Evolutionary conservation across 148 eudicot genomes (phyloP).

Genomic region (Nyssa sinensis): DNA sequence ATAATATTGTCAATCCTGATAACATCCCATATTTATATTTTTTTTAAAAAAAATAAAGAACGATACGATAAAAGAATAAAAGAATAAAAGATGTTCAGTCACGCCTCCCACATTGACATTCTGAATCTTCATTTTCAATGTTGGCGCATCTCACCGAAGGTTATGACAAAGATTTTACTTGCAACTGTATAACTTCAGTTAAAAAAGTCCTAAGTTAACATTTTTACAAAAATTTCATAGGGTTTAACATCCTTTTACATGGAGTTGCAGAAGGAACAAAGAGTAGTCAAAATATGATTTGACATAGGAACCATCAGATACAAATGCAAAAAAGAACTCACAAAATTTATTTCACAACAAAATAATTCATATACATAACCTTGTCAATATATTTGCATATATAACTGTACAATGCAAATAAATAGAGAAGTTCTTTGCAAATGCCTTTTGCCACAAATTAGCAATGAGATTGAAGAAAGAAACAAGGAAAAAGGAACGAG

Average conservation of each 20-base stretch:
- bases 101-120: no score
- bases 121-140: no score
- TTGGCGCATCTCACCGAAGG: no score
- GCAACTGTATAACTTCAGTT: no score
- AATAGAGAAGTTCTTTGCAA: slow-evolving; percentile 7
- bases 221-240: no score
- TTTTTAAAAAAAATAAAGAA: no score
- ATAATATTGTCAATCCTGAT: no score
- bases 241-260: background rate
- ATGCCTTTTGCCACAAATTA: slow-evolving; percentile 17
- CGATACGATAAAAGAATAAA: no score
- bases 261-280: background rate
- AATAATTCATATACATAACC: slow-evolving; percentile 28
- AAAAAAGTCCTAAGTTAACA: no score
- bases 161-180: no score
- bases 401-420: slow-evolving; percentile 33
- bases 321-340: background rate
- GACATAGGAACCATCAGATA: background rate
- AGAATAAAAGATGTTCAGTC: no score
- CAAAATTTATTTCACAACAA: slow-evolving; percentile 15
- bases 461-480: background rate
- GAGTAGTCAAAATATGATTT: background rate
- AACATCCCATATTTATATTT: no score
- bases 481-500: slow-evolving; percentile 14
- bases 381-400: slow-evolving; percentile 19